Percentiles rank a stretch among this genome's conserved stretches.
phyloP scores from a whole-genome alignment of 2,329 filamentous ascomycete genomes.

The Aspergillus costaricaensis region DNA sequence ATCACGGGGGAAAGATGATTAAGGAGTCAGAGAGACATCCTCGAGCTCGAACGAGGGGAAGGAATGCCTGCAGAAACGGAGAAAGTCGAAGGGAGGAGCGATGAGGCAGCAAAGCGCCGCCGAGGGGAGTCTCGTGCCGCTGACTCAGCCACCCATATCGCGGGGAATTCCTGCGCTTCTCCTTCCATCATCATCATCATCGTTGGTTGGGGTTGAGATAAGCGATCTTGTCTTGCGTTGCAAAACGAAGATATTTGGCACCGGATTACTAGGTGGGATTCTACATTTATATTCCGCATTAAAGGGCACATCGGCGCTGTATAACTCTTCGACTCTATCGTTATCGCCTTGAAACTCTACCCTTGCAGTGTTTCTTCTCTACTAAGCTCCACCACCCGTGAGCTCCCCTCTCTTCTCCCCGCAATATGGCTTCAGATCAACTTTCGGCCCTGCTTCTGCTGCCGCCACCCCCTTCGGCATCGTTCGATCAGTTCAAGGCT shows the following conservation, averaged over 20 bases:
- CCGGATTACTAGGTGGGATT: too few species aligned
- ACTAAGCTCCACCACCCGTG: not conserved
- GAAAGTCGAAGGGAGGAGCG: not conserved
- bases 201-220: not conserved
- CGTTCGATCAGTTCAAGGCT: constrained; percentile 54
- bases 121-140: constrained; percentile 16
- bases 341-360: not conserved
- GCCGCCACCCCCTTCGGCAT: constrained; percentile 60
- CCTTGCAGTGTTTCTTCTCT: not conserved
- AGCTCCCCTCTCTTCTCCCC: constrained; percentile 10
- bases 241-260: too few species aligned
- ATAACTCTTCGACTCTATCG: not conserved
- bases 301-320: too few species aligned
- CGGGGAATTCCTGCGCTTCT: constrained; percentile 8
- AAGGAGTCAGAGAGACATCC: constrained; percentile 23
- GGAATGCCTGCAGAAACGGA: constrained; percentile 7
- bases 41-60: constrained; percentile 17
- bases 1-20: constrained; percentile 36
- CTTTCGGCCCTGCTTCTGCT: constrained; percentile 60
- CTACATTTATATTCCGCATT: too few species aligned
- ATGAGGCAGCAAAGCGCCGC: not conserved
- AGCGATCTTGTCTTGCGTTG: not conserved
- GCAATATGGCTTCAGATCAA: constrained; percentile 29
- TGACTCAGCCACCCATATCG: constrained; percentile 20
- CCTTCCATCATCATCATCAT: not conserved